Evolutionary conservation across 176 grass and related monocot species (phyloP).

Genomic region (Tillandsia leiboldiana): DNA sequence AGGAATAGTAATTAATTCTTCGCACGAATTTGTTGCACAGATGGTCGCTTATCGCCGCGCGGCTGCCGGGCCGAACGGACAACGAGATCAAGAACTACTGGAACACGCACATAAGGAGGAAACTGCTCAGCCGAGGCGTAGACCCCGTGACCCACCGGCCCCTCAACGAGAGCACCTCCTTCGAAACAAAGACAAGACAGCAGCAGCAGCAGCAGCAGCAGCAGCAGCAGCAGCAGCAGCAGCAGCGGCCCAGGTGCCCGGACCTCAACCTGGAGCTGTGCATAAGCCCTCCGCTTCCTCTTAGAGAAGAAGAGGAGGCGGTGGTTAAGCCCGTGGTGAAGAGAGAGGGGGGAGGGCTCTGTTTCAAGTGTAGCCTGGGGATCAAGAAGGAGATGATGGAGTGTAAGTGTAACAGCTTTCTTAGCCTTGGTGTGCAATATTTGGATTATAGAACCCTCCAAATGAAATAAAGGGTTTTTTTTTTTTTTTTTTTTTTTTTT

Average conservation of each 20-base stretch:
- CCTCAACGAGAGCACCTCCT: conserved; percentile 38
- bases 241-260: conserved; percentile 55
- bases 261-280: conserved; percentile 90
- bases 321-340: conserved; percentile 41
- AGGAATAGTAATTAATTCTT: background rate
- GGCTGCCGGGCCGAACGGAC: conserved; percentile 80
- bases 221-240: conserved; percentile 17
- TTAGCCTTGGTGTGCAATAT: conserved; percentile 47
- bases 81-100: conserved; percentile 99
- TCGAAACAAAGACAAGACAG: conserved; percentile 24
- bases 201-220: conserved; percentile 1
- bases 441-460: conserved; percentile 78
- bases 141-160: conserved; percentile 69
- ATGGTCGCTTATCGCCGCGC: conserved; percentile 88
- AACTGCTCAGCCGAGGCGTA: conserved; percentile 61
- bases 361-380: conserved; percentile 81
- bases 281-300: conserved; percentile 64
- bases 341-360: conserved; percentile 33
- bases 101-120: conserved; percentile 95
- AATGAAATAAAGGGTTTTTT: conserved; percentile 40
- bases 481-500: background rate
- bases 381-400: conserved; percentile 38
- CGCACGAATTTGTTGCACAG: conserved; percentile 10
- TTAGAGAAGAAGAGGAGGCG: conserved; percentile 27
- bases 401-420: conserved; percentile 74